phyloP scores from a whole-genome alignment of 805 yeast species.

The Brettanomyces sp. region DNA sequence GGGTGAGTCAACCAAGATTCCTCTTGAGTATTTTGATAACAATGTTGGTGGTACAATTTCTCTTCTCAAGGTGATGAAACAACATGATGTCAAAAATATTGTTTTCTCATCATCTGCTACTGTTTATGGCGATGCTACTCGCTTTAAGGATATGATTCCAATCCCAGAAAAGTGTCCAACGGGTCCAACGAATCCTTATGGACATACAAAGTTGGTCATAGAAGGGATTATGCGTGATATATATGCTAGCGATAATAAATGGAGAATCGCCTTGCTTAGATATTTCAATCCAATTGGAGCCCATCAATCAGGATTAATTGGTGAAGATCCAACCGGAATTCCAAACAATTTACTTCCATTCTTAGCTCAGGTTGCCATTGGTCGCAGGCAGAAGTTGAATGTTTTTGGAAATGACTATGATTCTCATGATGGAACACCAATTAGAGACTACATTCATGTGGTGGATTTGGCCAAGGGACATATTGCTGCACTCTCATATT shows the following conservation, averaged over 20 bases:
- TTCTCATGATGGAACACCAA: conserved; percentile 2
- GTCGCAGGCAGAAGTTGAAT: not conserved
- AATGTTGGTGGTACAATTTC: not conserved
- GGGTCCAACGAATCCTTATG: conserved; percentile 1
- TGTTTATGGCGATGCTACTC: conserved; percentile 2
- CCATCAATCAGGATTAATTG: conserved; percentile 1
- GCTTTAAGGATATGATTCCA: conserved; percentile 1
- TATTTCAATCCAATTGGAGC: conserved; percentile 2
- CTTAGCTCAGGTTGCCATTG: conserved; percentile 2
- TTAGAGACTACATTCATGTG: conserved; percentile 2
- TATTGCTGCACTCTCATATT: not conserved
- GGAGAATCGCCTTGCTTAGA: not conserved
- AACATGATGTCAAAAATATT: not conserved
- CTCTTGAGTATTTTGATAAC: conserved; percentile 1
- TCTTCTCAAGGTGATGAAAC: conserved; percentile 1
- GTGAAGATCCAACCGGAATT: conserved; percentile 1
- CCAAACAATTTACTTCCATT: conserved; percentile 1
- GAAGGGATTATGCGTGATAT: not conserved
- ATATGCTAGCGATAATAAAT: not conserved
- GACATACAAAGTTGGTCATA: not conserved
- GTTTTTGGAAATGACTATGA: conserved; percentile 1
- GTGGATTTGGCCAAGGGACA: conserved; percentile 2
- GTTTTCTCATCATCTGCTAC: conserved; percentile 2
- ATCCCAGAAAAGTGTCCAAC: conserved; percentile 1
- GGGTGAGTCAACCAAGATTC: conserved; percentile 1